These are phyloP conservation scores for Tetrapisispora phaffii DNA, from an alignment of 805 yeast species.

Conservation along the genomic window DNA sequence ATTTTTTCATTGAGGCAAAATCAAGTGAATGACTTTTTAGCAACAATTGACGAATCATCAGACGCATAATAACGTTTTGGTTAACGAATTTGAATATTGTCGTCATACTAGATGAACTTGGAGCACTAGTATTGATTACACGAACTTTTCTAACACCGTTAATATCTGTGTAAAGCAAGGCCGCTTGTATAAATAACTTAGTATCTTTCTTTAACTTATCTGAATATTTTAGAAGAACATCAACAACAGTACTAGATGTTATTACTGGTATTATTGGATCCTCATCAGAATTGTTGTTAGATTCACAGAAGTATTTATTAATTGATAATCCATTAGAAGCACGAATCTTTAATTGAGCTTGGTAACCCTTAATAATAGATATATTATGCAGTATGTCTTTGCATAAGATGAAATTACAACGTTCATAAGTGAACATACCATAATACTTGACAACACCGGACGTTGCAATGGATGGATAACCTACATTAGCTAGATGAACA, in stretches of 20 bases:
- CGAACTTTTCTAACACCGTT: conserved; percentile 76
- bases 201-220: conserved; percentile 51
- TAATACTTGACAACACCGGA: conserved; percentile 65
- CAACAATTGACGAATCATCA: conserved; percentile 43
- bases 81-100: conserved; percentile 75
- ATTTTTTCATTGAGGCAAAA: conserved; percentile 40
- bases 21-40: conserved; percentile 34
- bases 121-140: conserved; percentile 73
- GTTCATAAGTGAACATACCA: conserved; percentile 52
- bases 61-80: conserved; percentile 51
- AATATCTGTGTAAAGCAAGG: conserved; percentile 70
- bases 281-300: conserved; percentile 33
- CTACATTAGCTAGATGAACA: conserved; percentile 68
- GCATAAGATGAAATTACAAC: conserved; percentile 60
- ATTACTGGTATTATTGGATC: conserved; percentile 69
- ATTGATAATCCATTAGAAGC: conserved; percentile 84
- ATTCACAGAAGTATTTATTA: conserved; percentile 58
- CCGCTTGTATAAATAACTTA: conserved; percentile 88
- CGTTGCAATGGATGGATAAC: conserved; percentile 49
- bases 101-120: conserved; percentile 62
- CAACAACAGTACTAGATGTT: conserved; percentile 51
- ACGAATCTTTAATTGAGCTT: conserved; percentile 74
- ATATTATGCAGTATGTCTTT: conserved; percentile 50
- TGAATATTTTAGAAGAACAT: conserved; percentile 67
- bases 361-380: conserved; percentile 52